Conservation (phyloP, 1,284 basidiomycete genomes). For the Ustanciosporium gigantosporum region DNA sequence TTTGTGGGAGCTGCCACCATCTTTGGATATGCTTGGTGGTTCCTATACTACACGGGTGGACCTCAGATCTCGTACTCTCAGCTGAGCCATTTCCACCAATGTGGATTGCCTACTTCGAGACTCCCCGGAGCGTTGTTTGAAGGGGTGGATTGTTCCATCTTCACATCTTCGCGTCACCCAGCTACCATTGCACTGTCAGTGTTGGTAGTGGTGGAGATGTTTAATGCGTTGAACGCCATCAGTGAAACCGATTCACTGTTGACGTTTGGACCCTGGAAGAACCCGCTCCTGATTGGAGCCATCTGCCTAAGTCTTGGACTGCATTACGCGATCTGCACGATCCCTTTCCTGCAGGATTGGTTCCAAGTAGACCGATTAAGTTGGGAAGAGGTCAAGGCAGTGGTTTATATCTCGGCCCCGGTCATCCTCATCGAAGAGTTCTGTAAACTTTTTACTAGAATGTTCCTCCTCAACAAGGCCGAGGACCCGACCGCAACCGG, state of each 20-base stretch:
- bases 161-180: constrained; percentile 76
- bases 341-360: constrained; percentile 53
- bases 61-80: constrained; percentile 92
- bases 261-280: constrained; percentile 86
- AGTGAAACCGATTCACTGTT: constrained; percentile 96
- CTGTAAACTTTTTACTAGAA: constrained; percentile 24
- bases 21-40: constrained; percentile 98
- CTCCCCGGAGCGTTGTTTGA: constrained; percentile 68
- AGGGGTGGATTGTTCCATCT: constrained; percentile 90
- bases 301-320: constrained; percentile 86
- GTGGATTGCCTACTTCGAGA: constrained; percentile 63
- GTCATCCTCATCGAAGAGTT: constrained; percentile 86
- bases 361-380: constrained; percentile 92
- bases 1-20: constrained; percentile 96
- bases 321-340: constrained; percentile 89
- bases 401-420: constrained; percentile 82
- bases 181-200: constrained; percentile 95
- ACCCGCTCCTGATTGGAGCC: constrained; percentile 72
- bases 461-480: constrained; percentile 1
- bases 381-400: constrained; percentile 92
- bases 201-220: constrained; percentile 94
- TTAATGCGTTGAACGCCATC: constrained; percentile 97
- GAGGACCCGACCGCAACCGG: neutral
- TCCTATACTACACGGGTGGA: constrained; percentile 83
- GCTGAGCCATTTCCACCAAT: constrained; percentile 72